A percentile compares a stretch with the other conserved stretches of the same genome.
phyloP scores from a whole-genome alignment of 768 basidiomycete species.

The Dacryopinax spathularia region DNA sequence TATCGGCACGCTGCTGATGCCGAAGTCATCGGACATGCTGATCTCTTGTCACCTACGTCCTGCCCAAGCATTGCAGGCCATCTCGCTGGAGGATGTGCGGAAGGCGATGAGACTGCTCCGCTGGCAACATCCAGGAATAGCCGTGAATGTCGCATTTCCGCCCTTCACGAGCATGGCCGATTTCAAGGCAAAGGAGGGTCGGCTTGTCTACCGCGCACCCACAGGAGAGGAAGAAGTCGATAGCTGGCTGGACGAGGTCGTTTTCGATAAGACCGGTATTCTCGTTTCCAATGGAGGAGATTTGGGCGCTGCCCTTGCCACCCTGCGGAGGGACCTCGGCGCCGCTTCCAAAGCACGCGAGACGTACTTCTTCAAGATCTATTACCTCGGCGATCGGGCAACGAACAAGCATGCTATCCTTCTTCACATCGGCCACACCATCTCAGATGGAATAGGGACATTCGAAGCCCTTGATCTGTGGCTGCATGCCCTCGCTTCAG shows the following conservation, averaged over 20 bases:
- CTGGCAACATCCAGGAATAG: neutral
- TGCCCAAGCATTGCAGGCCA: too few species aligned
- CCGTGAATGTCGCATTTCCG: neutral
- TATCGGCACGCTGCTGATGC: neutral
- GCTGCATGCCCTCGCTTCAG: neutral
- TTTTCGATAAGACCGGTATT: neutral
- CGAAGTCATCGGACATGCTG: neutral
- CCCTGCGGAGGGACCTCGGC: neutral
- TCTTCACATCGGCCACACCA: neutral
- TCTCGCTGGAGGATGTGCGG: neutral
- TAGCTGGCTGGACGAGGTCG: neutral
- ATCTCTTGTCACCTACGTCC: neutral
- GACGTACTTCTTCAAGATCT: neutral
- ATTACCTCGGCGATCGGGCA: neutral
- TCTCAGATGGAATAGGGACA: neutral
- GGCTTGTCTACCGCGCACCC: neutral
- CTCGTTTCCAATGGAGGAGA: neutral
- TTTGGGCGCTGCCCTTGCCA: neutral
- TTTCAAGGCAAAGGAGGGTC: neutral
- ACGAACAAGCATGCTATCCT: neutral
- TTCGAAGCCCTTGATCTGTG: neutral
- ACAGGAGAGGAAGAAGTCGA: neutral
- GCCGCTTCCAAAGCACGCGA: neutral
- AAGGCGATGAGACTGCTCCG: neutral
- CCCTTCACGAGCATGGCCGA: neutral